phyloP scores from a whole-genome alignment of 179 eudicot genomes.

The Spinacia oleracea region DNA sequence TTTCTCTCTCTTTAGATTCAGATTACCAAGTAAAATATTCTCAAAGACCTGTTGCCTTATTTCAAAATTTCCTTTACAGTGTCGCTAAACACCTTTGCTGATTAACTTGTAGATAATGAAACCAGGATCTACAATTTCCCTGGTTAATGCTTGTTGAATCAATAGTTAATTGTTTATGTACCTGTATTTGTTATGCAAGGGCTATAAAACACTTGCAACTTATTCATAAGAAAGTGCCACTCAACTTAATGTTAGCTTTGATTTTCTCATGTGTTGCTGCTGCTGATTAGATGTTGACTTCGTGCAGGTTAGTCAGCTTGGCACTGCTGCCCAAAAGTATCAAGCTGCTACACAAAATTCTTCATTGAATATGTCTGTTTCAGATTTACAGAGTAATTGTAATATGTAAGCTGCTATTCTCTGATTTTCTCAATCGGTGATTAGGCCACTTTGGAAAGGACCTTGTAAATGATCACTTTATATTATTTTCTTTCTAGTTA shows the following conservation, averaged over 20 bases:
- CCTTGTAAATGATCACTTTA: neutral
- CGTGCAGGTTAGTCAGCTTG: constrained; percentile 84
- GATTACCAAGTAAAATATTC: neutral
- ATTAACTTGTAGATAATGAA: too few relatives aligned
- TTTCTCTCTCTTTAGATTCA: neutral
- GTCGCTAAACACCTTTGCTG: neutral
- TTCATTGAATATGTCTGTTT: constrained; percentile 61
- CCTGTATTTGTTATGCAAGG: neutral
- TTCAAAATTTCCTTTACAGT: neutral
- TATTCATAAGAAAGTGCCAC: neutral
- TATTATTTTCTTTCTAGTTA: neutral
- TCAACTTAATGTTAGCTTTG: neutral
- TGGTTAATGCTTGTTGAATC: neutral
- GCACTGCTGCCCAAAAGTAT: constrained; percentile 82
- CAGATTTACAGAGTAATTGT: constrained; percentile 89
- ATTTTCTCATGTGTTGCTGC: constrained; percentile 12
- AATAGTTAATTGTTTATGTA: neutral
- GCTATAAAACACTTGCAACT: neutral
- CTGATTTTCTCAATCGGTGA: constrained; percentile 10
- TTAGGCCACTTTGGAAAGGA: neutral
- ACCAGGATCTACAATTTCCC: neutral
- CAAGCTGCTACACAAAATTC: constrained; percentile 85
- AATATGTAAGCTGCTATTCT: constrained; percentile 59
- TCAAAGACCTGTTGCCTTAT: neutral
- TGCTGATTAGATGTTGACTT: constrained; percentile 16